Base-by-base conservation (phyloP, 2,329 filamentous ascomycete species). In the Diplodia seriata region DNA sequence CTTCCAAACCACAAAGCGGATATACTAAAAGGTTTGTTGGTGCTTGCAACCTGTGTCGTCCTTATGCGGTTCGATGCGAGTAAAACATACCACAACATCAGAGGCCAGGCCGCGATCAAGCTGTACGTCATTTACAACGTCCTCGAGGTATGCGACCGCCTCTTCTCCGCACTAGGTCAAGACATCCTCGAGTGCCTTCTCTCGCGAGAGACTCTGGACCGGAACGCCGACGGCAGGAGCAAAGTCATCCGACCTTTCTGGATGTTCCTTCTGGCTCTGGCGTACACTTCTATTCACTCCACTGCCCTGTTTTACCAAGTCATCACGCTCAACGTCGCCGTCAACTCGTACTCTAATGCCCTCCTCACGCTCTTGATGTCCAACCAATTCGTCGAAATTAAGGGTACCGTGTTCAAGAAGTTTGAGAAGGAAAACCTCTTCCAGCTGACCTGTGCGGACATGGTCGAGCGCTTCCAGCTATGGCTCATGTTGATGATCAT, bases 71-170 rank as follows among this genome's bases (percentile, higher is more conserved):
- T 99, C 55, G 96, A 99, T 77, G 95, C 95, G 6, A 97, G 94
- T 76, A 89, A 94, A 63, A 97, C 98, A 92, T 99, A 99, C 76
- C 95, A 99, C 78, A 94, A 94, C 74, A 97, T 99, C 73, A 90
- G 94, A 56, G 95, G 93, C 0, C 95, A 99, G 78, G 94, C 94
- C 1, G 94, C 94, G 8, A 97, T 99, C 81, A 99, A 99, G 77
- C 86, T 99, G 12, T 99, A 99, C 77, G 95, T 99, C 69, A 98
- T 99, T 67, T 99, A 97, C 84, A 99, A 99, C 75, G 92, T 97
- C 40, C 87, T 99, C 5, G 95, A 99, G 80, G 91, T 96, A 1
- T 91, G 91, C 66, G 95, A 99, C 78, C 90, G 94, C 8, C 85
- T 99, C 0, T 87, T 98, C 36, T 93, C 93, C 0, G 94, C 95